Evolutionary conservation across 345 rosid genomes (phyloP), one percentile per base, ranked within the genome.

Genomic region (Raphanus sativus): DNA sequence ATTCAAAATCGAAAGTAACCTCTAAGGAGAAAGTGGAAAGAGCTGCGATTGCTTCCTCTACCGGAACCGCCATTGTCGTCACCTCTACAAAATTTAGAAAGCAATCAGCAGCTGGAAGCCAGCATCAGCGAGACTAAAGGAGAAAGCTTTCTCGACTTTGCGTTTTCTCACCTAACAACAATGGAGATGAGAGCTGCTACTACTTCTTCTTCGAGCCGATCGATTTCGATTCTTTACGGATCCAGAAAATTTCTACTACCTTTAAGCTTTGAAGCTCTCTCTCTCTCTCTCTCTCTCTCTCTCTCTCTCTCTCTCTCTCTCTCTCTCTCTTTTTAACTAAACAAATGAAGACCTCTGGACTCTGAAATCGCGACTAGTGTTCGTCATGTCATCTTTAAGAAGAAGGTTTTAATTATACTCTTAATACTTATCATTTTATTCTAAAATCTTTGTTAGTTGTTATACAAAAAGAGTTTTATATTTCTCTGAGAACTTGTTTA

Each of bases 11-110:
- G 71, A 4, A 38, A 17, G 29, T 66, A 63, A 95, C 99, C 94
- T 95, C 98, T 13, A 93, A 84, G 15, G 98, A 92, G 87, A 93
- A 95, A 58, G 98, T 93, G 75, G 97, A 92, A 12, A 95, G 88
- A 81, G 99, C 98, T 1, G 98, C 93, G 65, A 95, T 89, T 66
- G 98, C 99, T 86, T 95, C 99, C 82, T 95, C 99, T 12, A 95
- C 93, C 1, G 99, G 99, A 84, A 95, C 97, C 45, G 98, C 96
- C 87, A 81, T 81, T 77, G n/a, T n/a, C n/a, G 66, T 45, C 54
- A 56, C 40, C 75, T 69, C 1, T 8, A 40, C 24, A 58, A 55
- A 58, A 55, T 62, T 42, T 36, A 73, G 48, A 71, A 42, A 78
- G 69, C 45, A 66, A 32, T 42, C 9, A 66, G 56, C 8, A 67